These are phyloP conservation scores for Apophysomyces sp. DNA, from an alignment of 371 early-diverging fungal genomes.

Conservation along the genomic window DNA sequence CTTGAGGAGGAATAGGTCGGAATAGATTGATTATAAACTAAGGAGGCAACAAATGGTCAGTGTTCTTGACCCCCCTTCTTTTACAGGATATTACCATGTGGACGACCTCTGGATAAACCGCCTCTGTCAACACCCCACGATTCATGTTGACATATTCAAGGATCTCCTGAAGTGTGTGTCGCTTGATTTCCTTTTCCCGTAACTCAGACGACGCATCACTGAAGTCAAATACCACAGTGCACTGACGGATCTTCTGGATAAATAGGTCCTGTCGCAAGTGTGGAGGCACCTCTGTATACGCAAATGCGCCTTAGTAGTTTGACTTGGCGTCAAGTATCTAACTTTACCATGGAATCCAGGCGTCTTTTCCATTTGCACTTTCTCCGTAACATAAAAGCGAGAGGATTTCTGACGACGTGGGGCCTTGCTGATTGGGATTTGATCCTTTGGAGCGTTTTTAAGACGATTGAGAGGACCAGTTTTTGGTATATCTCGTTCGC, in stretches of 20 bases:
- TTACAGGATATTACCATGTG: conserved; percentile 71
- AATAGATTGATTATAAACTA: conserved; percentile 92
- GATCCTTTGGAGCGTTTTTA: conserved; percentile 81
- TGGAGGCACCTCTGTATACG: conserved; percentile 65
- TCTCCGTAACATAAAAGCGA: conserved; percentile 82
- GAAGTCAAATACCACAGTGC: conserved; percentile 92
- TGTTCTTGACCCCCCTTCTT: neutral
- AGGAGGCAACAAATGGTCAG: neutral
- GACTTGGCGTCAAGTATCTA: neutral
- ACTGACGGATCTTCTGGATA: conserved; percentile 88
- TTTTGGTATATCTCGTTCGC: conserved; percentile 57
- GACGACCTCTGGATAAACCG: conserved; percentile 87
- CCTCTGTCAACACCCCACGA: conserved; percentile 83
- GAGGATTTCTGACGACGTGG: conserved; percentile 87
- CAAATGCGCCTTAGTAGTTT: neutral
- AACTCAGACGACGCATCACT: conserved; percentile 84
- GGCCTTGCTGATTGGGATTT: conserved; percentile 77
- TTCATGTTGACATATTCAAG: conserved; percentile 89
- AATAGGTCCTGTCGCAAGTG: conserved; percentile 79
- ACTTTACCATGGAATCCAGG: conserved; percentile 73
- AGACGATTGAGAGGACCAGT: conserved; percentile 76
- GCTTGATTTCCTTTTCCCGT: conserved; percentile 94
- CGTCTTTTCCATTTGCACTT: conserved; percentile 78
- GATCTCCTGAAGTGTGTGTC: conserved; percentile 85
- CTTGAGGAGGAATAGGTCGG: conserved; percentile 93